A percentile compares a stretch with the other conserved stretches of the same genome.
Evolutionary conservation across 1,284 basidiomycete genomes (phyloP).

Genomic region (Moniliophthora roreri): DNA sequence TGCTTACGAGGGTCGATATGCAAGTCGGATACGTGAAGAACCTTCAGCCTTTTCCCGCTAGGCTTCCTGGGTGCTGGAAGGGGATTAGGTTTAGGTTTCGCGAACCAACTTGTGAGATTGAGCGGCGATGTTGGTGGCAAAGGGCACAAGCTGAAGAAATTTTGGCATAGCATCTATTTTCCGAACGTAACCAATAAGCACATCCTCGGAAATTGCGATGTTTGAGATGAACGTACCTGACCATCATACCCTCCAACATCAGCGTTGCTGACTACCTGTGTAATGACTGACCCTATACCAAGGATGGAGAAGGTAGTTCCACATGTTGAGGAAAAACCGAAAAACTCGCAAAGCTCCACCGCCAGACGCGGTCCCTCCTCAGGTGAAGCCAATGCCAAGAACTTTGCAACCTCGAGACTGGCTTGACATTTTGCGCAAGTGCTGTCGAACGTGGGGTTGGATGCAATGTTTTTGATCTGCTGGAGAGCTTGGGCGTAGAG

Average conservation of each 20-base stretch:
- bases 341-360: slow-evolving; percentile 60
- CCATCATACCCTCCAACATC: slow-evolving; percentile 71
- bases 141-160: slow-evolving; percentile 53
- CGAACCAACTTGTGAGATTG: slow-evolving; percentile 57
- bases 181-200: background rate
- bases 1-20: slow-evolving; percentile 71
- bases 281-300: slow-evolving; percentile 58
- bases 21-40: slow-evolving; percentile 77
- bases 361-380: slow-evolving; percentile 58
- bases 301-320: slow-evolving; percentile 44
- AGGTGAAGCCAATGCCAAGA: slow-evolving; percentile 65
- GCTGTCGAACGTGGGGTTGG: slow-evolving; percentile 50
- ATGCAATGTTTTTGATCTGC: slow-evolving; percentile 54
- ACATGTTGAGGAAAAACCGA: slow-evolving; percentile 56
- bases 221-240: slow-evolving; percentile 40
- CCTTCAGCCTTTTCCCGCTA: slow-evolving; percentile 67
- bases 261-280: slow-evolving; percentile 67
- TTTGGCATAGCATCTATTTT: slow-evolving; percentile 54
- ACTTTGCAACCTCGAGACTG: slow-evolving; percentile 63
- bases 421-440: slow-evolving; percentile 65
- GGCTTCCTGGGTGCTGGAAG: slow-evolving; percentile 52
- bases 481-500: slow-evolving; percentile 50
- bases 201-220: slow-evolving; percentile 1
- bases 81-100: slow-evolving; percentile 69
- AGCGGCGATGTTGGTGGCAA: slow-evolving; percentile 50